Evolutionary conservation across 257 asterid species (phyloP), one percentile per base, ranked within the genome.

Genomic region (Jacaranda copaia): DNA sequence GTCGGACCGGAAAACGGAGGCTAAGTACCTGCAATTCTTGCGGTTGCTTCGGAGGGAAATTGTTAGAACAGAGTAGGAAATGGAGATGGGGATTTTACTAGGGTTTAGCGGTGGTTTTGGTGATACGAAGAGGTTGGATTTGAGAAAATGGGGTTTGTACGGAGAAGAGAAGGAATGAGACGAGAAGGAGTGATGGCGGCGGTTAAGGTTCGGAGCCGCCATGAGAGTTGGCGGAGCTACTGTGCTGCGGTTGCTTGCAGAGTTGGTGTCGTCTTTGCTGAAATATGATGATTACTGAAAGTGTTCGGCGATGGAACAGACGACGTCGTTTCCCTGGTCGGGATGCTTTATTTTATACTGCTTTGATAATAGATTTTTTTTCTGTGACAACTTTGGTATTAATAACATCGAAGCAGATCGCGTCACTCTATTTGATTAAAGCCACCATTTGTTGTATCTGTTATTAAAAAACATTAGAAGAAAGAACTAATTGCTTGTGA

Each of bases 101-200:
- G 84, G 89, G 84, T 78, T 75, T 81, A 39, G 80, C 64, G 73
- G 75, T 3, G 84, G 84, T 72, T 78, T 86, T 45, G 77, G 77
- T 10, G 66, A 20, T 45, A 51, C 13, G 59, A 45, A 61, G 40
- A 72, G 14, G 15, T 49, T 64, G 51, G 75, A 78, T 19, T 74
- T 72, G 8, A 6, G 74, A 78, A 55, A 36, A 18, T 18, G 46
- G 46, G 57, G 67, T 8, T 58, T 72, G 35, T 42, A 32, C n/a
- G 69, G 74, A 49, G 75, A 72, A 67, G 70, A 48, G 13, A 38
- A 64, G 5, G 79, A 61, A 40, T 43, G 25, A 8, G 80, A 36
- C 25, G 72, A 61, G 12, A 46, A 25, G 69, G 49, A n/a, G 74
- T 53, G 53, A 1, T 49, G 80, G 55, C 68, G 85, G 75, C 59